Percentiles rank a stretch among this genome's conserved stretches.
phyloP scores from a whole-genome alignment of 306 rosid species.

The Trichosanthes cucumerina region DNA sequence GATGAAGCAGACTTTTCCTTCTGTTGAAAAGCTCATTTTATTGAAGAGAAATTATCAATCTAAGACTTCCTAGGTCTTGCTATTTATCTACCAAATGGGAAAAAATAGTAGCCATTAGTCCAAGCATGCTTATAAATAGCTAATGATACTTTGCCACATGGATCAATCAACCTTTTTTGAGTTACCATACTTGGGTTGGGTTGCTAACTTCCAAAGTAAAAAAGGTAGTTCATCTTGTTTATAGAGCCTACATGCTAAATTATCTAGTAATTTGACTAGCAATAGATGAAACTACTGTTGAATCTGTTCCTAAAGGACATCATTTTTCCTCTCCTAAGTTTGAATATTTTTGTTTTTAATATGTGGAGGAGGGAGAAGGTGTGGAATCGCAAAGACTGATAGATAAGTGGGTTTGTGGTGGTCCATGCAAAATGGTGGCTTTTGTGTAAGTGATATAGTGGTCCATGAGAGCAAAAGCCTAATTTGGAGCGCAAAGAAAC shows the following conservation, averaged over 20 bases:
- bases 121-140: neutral
- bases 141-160: neutral
- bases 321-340: neutral
- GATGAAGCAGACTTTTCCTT: neutral
- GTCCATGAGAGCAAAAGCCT: slow-evolving; percentile 59
- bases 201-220: neutral
- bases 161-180: neutral
- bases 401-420: slow-evolving; percentile 43
- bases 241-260: neutral
- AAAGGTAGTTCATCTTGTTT: neutral
- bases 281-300: neutral
- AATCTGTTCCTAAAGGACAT: neutral
- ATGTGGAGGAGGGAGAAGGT: slow-evolving; percentile 17
- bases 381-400: neutral
- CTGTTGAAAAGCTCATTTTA: neutral
- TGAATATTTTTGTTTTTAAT: neutral
- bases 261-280: slow-evolving; percentile 5
- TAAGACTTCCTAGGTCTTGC: neutral
- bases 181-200: neutral
- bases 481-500: slow-evolving; percentile 19
- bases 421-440: slow-evolving; percentile 25
- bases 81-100: neutral
- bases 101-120: neutral
- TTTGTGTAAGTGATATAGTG: slow-evolving; percentile 44
- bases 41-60: neutral